Conservation (phyloP, 192 early-diverging fungal genomes). For the Entomortierella chlamydospora region DNA sequence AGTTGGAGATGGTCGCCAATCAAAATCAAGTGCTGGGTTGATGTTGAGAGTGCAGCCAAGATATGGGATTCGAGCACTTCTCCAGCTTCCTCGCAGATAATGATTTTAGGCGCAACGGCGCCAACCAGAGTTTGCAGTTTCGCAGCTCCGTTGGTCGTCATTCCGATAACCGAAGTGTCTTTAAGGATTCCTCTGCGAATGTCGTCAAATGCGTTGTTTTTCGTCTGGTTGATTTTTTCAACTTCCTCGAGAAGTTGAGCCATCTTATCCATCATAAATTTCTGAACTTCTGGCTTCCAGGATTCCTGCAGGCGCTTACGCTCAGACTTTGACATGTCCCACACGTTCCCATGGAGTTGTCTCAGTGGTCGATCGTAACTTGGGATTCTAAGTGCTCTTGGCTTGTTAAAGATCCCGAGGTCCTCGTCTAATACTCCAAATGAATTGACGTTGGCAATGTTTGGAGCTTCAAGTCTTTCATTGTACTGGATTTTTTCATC, state of each 20-base stretch:
- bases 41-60: slow-evolving; percentile 54
- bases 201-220: slow-evolving; percentile 47
- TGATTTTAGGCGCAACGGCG: slow-evolving; percentile 58
- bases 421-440: no score
- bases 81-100: slow-evolving; percentile 71
- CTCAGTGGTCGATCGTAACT: slow-evolving; percentile 4
- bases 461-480: not conserved
- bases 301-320: slow-evolving; percentile 45
- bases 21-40: slow-evolving; percentile 66
- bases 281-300: slow-evolving; percentile 52
- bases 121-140: slow-evolving; percentile 57
- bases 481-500: slow-evolving; percentile 7
- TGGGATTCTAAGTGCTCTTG: slow-evolving; percentile 11
- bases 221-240: slow-evolving; percentile 2
- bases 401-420: no score
- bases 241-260: slow-evolving; percentile 14
- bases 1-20: slow-evolving; percentile 63
- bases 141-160: slow-evolving; percentile 72
- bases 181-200: slow-evolving; percentile 38
- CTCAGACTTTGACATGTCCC: slow-evolving; percentile 62
- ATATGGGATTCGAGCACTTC: slow-evolving; percentile 71
- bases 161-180: slow-evolving; percentile 59
- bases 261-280: slow-evolving; percentile 32
- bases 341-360: slow-evolving; percentile 45
- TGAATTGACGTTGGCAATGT: no score